These are phyloP conservation scores for Solanum corneliomulleri DNA, from an alignment of 257 asterid genomes.

Conservation along the genomic window DNA sequence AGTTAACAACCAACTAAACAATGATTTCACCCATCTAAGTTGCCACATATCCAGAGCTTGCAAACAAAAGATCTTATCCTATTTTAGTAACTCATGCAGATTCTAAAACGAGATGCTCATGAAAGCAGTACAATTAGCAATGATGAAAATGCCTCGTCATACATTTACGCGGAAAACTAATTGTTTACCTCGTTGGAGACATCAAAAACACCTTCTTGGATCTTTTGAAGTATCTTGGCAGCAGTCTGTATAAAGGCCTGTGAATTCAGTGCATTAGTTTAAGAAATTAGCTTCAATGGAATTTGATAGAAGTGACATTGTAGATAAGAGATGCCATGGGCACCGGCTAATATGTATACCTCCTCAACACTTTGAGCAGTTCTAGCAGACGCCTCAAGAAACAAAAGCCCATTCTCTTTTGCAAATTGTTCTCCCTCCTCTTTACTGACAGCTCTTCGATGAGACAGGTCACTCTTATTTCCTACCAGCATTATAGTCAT, in stretches of 20 bases:
- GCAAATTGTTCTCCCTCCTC: slow-evolving; percentile 92
- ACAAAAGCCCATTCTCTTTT: slow-evolving; percentile 61
- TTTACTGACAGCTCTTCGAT: slow-evolving; percentile 65
- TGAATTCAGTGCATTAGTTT: neutral
- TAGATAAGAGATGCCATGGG: neutral
- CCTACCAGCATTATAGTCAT: slow-evolving; percentile 73
- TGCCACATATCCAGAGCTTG: neutral
- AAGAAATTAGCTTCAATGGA: neutral
- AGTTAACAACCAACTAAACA: neutral
- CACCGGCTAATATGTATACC: slow-evolving; percentile 16
- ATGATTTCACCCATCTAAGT: neutral
- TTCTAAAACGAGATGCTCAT: neutral
- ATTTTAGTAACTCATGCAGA: neutral
- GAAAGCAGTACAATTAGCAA: neutral
- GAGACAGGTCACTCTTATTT: slow-evolving; percentile 69
- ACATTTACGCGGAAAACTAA: neutral
- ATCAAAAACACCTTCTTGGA: slow-evolving; percentile 62
- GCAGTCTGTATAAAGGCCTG: slow-evolving; percentile 68
- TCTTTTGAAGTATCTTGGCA: slow-evolving; percentile 58
- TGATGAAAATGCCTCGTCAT: neutral
- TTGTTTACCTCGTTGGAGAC: slow-evolving; percentile 59
- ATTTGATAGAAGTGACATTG: neutral
- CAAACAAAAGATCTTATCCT: neutral
- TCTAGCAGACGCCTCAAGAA: slow-evolving; percentile 72
- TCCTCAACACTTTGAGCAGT: slow-evolving; percentile 80